Evolutionary conservation across 192 early-diverging fungal species (phyloP), one percentile per base, ranked within the genome.

Genomic region (Pilobolus umbonatus): DNA sequence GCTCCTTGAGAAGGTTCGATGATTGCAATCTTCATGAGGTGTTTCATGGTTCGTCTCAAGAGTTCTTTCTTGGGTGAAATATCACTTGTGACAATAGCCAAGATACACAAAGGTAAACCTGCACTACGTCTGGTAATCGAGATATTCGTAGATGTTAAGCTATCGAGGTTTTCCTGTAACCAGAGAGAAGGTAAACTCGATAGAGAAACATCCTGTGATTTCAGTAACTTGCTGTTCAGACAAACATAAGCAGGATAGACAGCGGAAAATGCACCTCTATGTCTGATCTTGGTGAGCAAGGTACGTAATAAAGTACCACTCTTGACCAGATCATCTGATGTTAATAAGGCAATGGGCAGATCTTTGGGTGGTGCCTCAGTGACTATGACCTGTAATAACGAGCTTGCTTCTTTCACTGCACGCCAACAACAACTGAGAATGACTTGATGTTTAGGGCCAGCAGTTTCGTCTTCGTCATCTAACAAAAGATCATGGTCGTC

Each of bases 81-180:
- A 28, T 87, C 85, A 44, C 85, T 81, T 28, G 80, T 85, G 31
- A 95, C 77, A 42, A 92, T 85, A 10, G 89, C 88, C 44, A 94
- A 58, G n/a, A 98, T 83, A 47, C 87, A 92, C 14, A 93, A 70
- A 22, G 95, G 95, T 39, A 94, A 72, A 3, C 94, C 93, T 0
- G 91, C 95, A 64, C 85, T 88, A 44, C 95, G 83, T n/a, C 95
- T 80, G 6, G 95, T 98, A 12, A 96, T 88, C 0, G 95, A 98
- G 10, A 96, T 88, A 15, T 81, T 71, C 43, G 81, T 81, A 4
- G 80, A 80, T 0, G 78, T 74, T n/a, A 92, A 84, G 14, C 79
- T 79, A 19, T 78, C 77, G 7, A 95, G 75, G 57, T 89, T 90
- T 57, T 88, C 85, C 55, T 77, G 32, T 25, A 97, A 67, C 95